Conservation (phyloP, 495 filamentous ascomycete genomes). For the Neurospora sp. region DNA sequence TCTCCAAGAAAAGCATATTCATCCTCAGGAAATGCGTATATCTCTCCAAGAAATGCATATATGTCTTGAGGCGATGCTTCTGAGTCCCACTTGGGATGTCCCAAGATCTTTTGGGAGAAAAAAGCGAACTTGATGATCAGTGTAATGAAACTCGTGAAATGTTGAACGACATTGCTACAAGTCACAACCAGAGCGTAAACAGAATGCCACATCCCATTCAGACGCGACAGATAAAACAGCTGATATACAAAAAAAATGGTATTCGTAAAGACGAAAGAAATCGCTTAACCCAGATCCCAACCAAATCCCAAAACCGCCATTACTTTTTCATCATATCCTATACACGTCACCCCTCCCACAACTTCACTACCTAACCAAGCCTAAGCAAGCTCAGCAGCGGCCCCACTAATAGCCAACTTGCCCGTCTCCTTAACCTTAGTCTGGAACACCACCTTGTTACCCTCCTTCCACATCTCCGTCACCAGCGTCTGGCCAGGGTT, state of each 20-base stretch:
- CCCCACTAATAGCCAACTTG: slow-evolving; percentile 81
- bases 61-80: not conserved
- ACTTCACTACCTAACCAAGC: slow-evolving; percentile 30
- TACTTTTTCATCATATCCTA: not conserved
- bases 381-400: slow-evolving; percentile 71
- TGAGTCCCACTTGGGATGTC: not conserved
- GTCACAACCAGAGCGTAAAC: not conserved
- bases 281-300: not conserved
- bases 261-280: not conserved
- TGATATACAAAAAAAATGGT: not conserved
- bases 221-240: not conserved
- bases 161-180: not conserved
- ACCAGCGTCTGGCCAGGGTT: slow-evolving; percentile 86
- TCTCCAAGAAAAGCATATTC: not conserved
- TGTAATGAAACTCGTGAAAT: not conserved
- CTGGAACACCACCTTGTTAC: slow-evolving; percentile 83
- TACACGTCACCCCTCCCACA: not conserved
- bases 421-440: slow-evolving; percentile 92
- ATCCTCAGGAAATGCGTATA: not conserved
- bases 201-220: not conserved
- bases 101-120: not conserved
- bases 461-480: slow-evolving; percentile 98
- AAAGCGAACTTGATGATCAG: not conserved
- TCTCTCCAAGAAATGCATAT: not conserved
- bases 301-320: not conserved